Conservation (phyloP, 2,329 filamentous ascomycete genomes). For the Ophiocordyceps camponoti-saundersi region DNA sequence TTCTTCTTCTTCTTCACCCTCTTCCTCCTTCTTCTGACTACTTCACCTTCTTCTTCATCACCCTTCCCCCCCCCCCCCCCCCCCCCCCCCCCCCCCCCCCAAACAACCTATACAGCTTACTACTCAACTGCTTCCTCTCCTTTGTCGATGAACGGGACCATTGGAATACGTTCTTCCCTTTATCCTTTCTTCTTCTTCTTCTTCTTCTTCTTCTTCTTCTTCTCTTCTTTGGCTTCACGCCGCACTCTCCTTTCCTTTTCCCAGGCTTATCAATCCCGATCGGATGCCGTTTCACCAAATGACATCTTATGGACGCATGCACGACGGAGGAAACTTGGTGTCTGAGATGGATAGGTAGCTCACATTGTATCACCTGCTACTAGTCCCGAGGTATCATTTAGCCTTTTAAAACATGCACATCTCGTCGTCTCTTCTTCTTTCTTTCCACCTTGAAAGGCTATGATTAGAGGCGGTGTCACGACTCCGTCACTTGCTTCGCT, state of each 20-base stretch:
- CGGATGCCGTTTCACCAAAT: not conserved
- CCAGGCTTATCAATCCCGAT: too few species aligned
- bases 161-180: not conserved
- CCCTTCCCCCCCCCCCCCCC: not conserved
- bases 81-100: not conserved
- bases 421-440: not conserved
- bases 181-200: not conserved
- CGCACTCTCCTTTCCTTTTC: not conserved
- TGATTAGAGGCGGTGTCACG: not conserved
- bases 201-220: not conserved
- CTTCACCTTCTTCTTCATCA: not conserved
- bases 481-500: constrained; percentile 80
- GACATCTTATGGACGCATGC: not conserved
- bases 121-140: not conserved
- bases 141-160: not conserved
- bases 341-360: not conserved
- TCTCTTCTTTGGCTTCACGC: not conserved
- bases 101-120: not conserved
- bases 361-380: not conserved
- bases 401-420: not conserved
- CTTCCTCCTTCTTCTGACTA: too few species aligned
- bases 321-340: not conserved
- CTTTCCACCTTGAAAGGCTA: not conserved
- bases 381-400: not conserved
- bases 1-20: too few species aligned